phyloP scores from a whole-genome alignment of 2,329 filamentous ascomycete species.

The Colletotrichum nymphaeae region DNA sequence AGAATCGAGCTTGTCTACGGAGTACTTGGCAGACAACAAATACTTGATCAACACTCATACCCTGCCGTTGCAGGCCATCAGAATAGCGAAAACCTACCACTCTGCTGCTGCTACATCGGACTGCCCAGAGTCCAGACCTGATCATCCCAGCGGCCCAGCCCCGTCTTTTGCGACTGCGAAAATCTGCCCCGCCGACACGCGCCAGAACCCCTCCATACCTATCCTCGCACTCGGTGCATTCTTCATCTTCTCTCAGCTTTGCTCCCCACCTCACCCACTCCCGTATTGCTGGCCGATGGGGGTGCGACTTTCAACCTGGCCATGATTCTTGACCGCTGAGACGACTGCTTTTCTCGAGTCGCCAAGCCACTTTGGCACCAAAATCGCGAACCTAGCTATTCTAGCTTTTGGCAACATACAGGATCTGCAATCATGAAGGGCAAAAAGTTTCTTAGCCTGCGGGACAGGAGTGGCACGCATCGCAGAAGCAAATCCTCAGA shows the following conservation, averaged over 20 bases:
- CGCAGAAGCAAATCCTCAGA: conserved; percentile 67
- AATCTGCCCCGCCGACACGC: conserved; percentile 34
- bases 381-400: not conserved
- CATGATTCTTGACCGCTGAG: conserved; percentile 31
- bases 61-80: not conserved
- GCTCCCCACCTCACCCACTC: conserved; percentile 33
- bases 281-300: conserved; percentile 32
- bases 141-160: conserved; percentile 27
- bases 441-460: conserved; percentile 76
- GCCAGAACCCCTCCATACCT: conserved; percentile 33
- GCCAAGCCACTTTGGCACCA: conserved; percentile 10
- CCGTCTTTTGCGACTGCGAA: conserved; percentile 35
- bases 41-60: not conserved
- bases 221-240: conserved; percentile 20
- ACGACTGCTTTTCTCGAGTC: conserved; percentile 19
- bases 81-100: not conserved
- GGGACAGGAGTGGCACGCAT: conserved; percentile 71
- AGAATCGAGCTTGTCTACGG: not conserved
- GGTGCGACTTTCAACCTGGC: conserved; percentile 25
- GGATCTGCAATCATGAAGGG: conserved; percentile 60
- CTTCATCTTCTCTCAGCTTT: conserved; percentile 13
- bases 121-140: conserved; percentile 15
- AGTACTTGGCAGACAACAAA: not conserved
- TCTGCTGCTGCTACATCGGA: conserved; percentile 15
- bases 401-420: conserved; percentile 1